phyloP scores from a whole-genome alignment of 192 early-diverging fungal species.

The Umbelopsis sp. region DNA sequence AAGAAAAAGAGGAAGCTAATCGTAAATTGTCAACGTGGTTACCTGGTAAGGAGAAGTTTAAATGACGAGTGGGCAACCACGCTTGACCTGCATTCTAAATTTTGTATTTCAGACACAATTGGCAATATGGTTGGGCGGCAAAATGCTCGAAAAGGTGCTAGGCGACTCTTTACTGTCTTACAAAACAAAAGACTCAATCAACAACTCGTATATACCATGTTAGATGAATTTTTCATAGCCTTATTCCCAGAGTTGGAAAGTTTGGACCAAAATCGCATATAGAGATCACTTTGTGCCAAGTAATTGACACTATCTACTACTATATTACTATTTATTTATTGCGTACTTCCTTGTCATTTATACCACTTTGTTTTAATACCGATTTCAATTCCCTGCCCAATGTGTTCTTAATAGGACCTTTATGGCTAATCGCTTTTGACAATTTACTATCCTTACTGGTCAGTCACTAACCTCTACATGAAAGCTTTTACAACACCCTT shows the following conservation, averaged over 20 bases:
- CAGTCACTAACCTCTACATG: too few relatives aligned
- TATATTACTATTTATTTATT: conserved; percentile 1
- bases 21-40: conserved; percentile 60
- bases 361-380: background rate
- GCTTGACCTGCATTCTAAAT: background rate
- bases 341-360: background rate
- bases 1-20: conserved; percentile 50
- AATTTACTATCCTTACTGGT: too few relatives aligned
- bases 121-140: conserved; percentile 81
- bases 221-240: conserved; percentile 72
- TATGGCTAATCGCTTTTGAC: too few relatives aligned
- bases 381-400: too few relatives aligned
- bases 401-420: too few relatives aligned
- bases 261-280: background rate
- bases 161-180: conserved; percentile 65
- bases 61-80: background rate
- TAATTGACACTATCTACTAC: background rate
- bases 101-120: conserved; percentile 48
- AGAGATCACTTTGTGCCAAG: background rate
- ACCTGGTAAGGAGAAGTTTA: conserved; percentile 41
- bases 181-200: conserved; percentile 81
- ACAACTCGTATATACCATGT: conserved; percentile 69
- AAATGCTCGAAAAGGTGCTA: conserved; percentile 79
- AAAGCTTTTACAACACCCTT: too few relatives aligned
- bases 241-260: conserved; percentile 72